Evolutionary conservation across 441 rosid species (phyloP), one percentile per base, ranked within the genome.

Genomic region (Bocquillonia castaneifolia): DNA sequence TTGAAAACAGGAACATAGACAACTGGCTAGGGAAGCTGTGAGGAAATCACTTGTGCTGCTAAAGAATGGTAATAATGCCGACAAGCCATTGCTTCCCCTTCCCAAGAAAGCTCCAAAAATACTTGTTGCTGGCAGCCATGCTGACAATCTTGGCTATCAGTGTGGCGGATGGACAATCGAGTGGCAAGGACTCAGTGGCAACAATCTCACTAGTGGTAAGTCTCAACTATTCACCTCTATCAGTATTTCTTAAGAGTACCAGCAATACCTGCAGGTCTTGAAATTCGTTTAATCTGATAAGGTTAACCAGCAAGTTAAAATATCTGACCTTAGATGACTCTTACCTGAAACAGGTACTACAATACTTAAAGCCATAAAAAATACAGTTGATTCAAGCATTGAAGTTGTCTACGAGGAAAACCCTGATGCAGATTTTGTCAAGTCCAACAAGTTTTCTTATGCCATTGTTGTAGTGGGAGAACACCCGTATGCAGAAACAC

Each of bases 161-260:
- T 86, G 94, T 44, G 94, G 94, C 28, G 92, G 92, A 23, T 88
- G 94, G 94, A 85, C 92, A 28, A 82, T 88, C 44, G 65, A 83
- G 51, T 83, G 90, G 87, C 86, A 85, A 45, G 92, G 92, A 26
- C 64, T 76, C 3, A 70, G 86, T 3, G 92, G 94, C 78, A 83
- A 88, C 83, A 70, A 81, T 73, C 79, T 74, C 62, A 83, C 90
- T 13, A 36, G 2, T 1, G 90, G 93, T 84, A 72, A 53, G 56
- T 60, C 15, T 50, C 64, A 44, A 52, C 20, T 39, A 13, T 2
- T 13, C 29, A 67, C 48, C 17, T 36, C 9, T 8, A 15, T 15
- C 17, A 45, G n/a, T n/a, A 36, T 42, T 42, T 42, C 15, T 42
- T 42, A 42, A 13, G n/a, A 40, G 20, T 45, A 1, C 1, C 6